Evolutionary conservation across 768 basidiomycete species (phyloP), one percentile per base, ranked within the genome.

Genomic region (Rhodotorula sphaerocarpa): DNA sequence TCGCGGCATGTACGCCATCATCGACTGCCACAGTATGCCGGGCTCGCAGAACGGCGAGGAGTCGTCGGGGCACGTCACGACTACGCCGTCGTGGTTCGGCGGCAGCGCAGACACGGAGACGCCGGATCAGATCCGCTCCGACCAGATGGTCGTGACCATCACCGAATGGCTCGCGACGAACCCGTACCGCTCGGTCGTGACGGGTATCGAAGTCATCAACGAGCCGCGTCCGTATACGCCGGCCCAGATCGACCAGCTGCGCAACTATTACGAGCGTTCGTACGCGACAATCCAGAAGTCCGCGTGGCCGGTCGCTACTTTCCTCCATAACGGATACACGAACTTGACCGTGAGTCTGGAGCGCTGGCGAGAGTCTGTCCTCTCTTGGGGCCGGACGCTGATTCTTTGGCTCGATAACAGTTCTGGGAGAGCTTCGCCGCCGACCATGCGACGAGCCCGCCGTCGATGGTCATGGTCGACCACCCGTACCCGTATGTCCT

Each of bases 21-120:
- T 69, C 60, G 62, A 67, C 48, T 59, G 66, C 57, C 72, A 71
- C 62, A 70, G 66, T n/a, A 48, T 71, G n/a, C 73, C 73, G 28
- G 73, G 72, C 18, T 65, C 63, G 14, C 73, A 74, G 55, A 71
- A 74, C 60, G 73, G 73, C 39, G 72, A 72, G 53, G 65, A 72
- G 41, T 55, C 61, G 16, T 66, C 66, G 21, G 72, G 71, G 23
- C 70, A 69, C 42, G 62, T 69, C 33, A 61, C 54, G 55, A 65
- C 9, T 42, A 47, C 4, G 33, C 62, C 44, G 43, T 25, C 54
- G 20, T 56, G 44, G 53, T 67, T 67, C 46, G 54, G 52, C 11
- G 43, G 44, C 2, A 54, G 31, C 21, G 63, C 61, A 20, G 39
- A 46, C 34, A 62, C 62, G 12, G 42, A 57, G 44, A 58, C 57